Base-by-base conservation (phyloP, 768 basidiomycete species). In the Mycena belliarum region DNA sequence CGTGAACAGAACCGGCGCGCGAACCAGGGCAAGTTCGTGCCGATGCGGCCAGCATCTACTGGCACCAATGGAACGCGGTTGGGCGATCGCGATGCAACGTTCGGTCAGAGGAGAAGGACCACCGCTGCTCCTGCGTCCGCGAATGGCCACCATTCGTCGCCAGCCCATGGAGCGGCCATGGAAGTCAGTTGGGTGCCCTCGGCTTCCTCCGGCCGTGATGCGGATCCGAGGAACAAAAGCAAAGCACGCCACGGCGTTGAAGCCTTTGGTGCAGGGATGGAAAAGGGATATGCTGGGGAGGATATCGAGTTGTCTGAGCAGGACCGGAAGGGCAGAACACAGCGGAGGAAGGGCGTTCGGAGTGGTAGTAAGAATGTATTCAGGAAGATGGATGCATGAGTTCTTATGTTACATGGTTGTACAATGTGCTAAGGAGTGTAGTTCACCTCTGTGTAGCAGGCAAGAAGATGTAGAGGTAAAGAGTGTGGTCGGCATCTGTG, bases 351-450 rank as follows among this genome's bases (percentile, higher is more conserved):
- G 66, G 90, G 86, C 10, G 80, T 89, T 49, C 80, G 96, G 49
- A 97, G 93, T 69, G 96, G 95, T 28, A 93, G 91, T 70, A 93
- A 86, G 76, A 98, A 95, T 72, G 84, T 82, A 2, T 91, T 93
- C 70, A 52, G 59, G 45, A 41, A 44, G 45, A 60, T 60, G 59
- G 53, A 55, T 32, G 42, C 40, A 25, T 59, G 49, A 51, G 14
- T 11, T n/a, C 18, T 26, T 43, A 28, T 23, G 20, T 23, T 41
- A 23, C 40, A 41, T 23, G 12, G 40, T 41, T 26, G 37, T 41
- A 35, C 32, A 44, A 52, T 35, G 51, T 24, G 38, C 52, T 35
- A 35, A 53, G 3, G 52, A 53, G 52, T 37, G 52, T 52, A 21
- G 14, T 43, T 43, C 50, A 52, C n/a, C n/a, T 52, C 18, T 26